A percentile compares a stretch with the other conserved stretches of the same genome.
These are phyloP conservation scores for Phytophthora cajani DNA, from an alignment of 352 stramenopile genomes.

Conservation along the genomic window DNA sequence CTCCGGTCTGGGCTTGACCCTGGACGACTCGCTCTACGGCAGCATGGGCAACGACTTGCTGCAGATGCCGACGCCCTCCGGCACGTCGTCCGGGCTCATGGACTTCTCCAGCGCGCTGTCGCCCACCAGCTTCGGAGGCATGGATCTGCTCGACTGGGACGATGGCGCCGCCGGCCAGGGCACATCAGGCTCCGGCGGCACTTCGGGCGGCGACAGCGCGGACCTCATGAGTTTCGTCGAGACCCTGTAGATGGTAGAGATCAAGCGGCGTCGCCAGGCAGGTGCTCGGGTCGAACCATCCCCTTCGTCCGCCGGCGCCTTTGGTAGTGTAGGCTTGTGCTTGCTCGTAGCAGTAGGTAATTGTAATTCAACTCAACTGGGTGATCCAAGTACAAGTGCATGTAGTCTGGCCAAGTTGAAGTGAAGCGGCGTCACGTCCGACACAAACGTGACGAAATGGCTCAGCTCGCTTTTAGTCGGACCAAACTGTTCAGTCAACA, in stretches of 20 bases:
- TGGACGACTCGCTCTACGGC: conserved; percentile 71
- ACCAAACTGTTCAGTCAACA: conserved; percentile 27
- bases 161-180: conserved; percentile 29
- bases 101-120: conserved; percentile 72
- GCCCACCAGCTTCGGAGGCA: conserved; percentile 65
- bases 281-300: neutral
- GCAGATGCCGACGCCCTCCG: conserved; percentile 62
- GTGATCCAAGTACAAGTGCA: neutral
- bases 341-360: conserved; percentile 21
- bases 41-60: conserved; percentile 61
- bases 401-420: conserved; percentile 17
- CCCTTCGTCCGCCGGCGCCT: neutral
- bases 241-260: conserved; percentile 42
- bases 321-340: neutral
- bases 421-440: neutral
- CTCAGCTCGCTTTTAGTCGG: neutral
- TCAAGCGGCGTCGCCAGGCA: neutral
- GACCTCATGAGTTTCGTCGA: conserved; percentile 84
- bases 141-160: conserved; percentile 58
- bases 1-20: conserved; percentile 52
- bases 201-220: conserved; percentile 44
- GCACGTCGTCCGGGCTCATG: conserved; percentile 56
- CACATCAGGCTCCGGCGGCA: conserved; percentile 22
- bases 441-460: neutral
- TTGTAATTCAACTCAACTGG: conserved; percentile 33